Base-by-base conservation (phyloP, 2,329 filamentous ascomycete genomes). In the Trichoderma breve region DNA sequence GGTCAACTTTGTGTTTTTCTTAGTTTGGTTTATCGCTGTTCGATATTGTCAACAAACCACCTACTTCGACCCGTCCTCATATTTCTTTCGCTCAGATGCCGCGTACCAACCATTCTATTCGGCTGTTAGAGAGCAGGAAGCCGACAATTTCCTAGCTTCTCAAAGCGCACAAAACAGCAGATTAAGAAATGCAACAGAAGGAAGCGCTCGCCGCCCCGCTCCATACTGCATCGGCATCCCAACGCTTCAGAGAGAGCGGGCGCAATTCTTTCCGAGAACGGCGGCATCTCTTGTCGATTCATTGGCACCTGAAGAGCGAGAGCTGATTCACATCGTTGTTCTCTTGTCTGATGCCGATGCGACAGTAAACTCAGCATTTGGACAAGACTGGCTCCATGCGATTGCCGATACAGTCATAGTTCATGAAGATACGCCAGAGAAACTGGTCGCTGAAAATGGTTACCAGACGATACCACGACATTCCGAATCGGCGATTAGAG, bases 241-340 rank as follows among this genome's bases (percentile, higher is more conserved):
- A 3, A 79, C 75, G 18, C 72, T 80, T 7, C 74, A 73, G 9
- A 72, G 79, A 28, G 75, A 76, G 18, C 71, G 73, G 5, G 73
- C 77, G n/a, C 74, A 78, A 28, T 80, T 78, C 58, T 69, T 79
- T 2, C 73, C 73, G 0, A 72, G 73, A 18, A 76, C 78, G 0
- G 51, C 79, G n/a, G 78, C 76, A 0, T 80, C 80, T 0, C 72
- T 81, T 1, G 73, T 78, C 8, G 76, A 80, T 53, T 76, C 74
- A 2, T 73, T 82, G 11, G 76, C 73, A 9, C 61, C 74, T 1
- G 73, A 76, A 24, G 76, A 81, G 55, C 74, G 80, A 47, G 72
- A 73, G 6, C 66, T 73, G 8, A 64, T 81, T 9, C 75, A 80
- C 39, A 34, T 81, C 0, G 73, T 77, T 12, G 74, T 80, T 9